Percentiles rank a stretch among this genome's conserved stretches.
Conservation (phyloP, 805 yeast species). For the Kodamaea jinghongensis region DNA sequence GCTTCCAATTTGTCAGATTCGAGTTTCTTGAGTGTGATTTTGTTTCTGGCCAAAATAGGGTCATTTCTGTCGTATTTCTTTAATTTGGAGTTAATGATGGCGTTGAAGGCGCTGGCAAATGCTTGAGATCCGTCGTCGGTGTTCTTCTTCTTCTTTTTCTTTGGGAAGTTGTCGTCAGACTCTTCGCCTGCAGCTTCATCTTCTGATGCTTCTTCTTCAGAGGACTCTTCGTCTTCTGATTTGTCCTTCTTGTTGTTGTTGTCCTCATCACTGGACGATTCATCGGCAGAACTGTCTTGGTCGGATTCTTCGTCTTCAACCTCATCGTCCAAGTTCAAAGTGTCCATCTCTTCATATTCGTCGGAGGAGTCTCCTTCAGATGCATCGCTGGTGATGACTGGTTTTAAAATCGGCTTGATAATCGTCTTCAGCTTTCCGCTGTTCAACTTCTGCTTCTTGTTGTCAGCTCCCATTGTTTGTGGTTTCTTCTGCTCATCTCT, state of each 20-base stretch:
- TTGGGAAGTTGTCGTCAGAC: conserved; percentile 32
- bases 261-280: too few relatives aligned
- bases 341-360: conserved; percentile 15
- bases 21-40: conserved; percentile 61
- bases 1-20: conserved; percentile 81
- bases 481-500: conserved; percentile 5
- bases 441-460: conserved; percentile 22
- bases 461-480: conserved; percentile 1
- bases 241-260: too few relatives aligned
- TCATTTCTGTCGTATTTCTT: conserved; percentile 88
- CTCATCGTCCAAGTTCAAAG: conserved; percentile 15
- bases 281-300: conserved; percentile 7
- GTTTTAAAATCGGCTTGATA: conserved; percentile 5
- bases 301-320: conserved; percentile 13
- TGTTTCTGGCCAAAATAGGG: conserved; percentile 88
- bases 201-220: conserved; percentile 4
- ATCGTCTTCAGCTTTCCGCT: conserved; percentile 9
- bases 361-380: conserved; percentile 5
- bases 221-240: too few relatives aligned
- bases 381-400: conserved; percentile 4
- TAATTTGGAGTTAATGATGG: conserved; percentile 78
- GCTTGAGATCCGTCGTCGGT: conserved; percentile 68
- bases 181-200: conserved; percentile 20
- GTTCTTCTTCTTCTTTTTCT: conserved; percentile 54
- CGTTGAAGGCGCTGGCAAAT: conserved; percentile 80